Percentiles rank a stretch among this genome's conserved stretches.
These are phyloP conservation scores for Aureobasidium musti DNA, from an alignment of 2,329 filamentous ascomycete species.

Conservation along the genomic window DNA sequence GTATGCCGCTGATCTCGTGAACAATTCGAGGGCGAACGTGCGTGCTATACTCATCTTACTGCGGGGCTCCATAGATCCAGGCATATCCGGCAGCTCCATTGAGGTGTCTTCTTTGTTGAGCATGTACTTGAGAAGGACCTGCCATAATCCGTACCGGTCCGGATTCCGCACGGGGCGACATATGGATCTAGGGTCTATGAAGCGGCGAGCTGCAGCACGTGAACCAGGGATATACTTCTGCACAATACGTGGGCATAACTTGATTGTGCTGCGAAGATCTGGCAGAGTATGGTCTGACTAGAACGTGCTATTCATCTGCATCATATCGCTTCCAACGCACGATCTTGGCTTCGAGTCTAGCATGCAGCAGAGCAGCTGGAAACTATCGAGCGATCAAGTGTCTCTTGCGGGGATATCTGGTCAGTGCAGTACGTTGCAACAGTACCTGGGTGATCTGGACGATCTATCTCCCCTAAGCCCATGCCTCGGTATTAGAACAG, in stretches of 20 bases:
- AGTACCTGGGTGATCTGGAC: background rate
- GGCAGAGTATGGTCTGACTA: constrained; percentile 15
- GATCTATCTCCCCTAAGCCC: background rate
- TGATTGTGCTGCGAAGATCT: constrained; percentile 26
- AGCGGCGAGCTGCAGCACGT: constrained; percentile 22
- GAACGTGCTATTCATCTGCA: constrained; percentile 21
- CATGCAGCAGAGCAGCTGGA: background rate
- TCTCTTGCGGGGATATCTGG: background rate
- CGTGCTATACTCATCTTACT: constrained; percentile 26
- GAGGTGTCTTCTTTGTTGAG: constrained; percentile 5
- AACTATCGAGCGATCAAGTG: background rate
- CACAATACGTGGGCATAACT: constrained; percentile 17
- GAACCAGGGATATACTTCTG: constrained; percentile 20
- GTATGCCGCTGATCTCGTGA: constrained; percentile 29
- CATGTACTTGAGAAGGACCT: background rate
- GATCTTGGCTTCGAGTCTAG: background rate
- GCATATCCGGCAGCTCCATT: constrained; percentile 11
- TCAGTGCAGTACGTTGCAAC: background rate
- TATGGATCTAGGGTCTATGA: constrained; percentile 7
- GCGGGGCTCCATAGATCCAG: constrained; percentile 20
- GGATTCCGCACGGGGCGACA: constrained; percentile 20
- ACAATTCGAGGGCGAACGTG: constrained; percentile 18
- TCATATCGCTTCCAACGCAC: background rate
- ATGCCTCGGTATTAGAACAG: constrained; percentile 10
- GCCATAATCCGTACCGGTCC: constrained; percentile 21